phyloP scores from a whole-genome alignment of 1,284 basidiomycete genomes.

The Agroathelia rolfsii region DNA sequence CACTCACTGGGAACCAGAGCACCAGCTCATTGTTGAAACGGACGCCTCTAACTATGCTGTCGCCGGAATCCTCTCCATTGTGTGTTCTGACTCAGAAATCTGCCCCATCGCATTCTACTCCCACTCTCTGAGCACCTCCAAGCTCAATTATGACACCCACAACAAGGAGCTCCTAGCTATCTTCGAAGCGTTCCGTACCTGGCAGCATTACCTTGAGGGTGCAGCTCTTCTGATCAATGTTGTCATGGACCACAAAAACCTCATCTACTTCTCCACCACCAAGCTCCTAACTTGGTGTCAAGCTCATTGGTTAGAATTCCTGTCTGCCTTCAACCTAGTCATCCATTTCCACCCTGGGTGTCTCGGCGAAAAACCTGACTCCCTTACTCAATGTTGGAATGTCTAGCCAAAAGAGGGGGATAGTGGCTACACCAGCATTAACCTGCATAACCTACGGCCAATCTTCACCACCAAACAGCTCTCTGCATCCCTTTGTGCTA shows the following conservation, averaged over 20 bases:
- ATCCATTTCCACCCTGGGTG: slow-evolving; percentile 19
- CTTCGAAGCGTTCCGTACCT: too few relatives aligned
- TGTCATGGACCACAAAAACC: slow-evolving; percentile 21
- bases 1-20: neutral
- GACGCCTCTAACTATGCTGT: slow-evolving; percentile 5
- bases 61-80: slow-evolving; percentile 10
- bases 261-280: slow-evolving; percentile 18
- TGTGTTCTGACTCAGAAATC: slow-evolving; percentile 6
- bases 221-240: slow-evolving; percentile 12
- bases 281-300: slow-evolving; percentile 17
- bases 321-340: slow-evolving; percentile 16
- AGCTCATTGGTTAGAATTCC: slow-evolving; percentile 18
- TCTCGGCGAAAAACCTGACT: slow-evolving; percentile 18
- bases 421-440: slow-evolving; percentile 8
- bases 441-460: slow-evolving; percentile 11
- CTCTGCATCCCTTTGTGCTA: slow-evolving; percentile 14
- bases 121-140: slow-evolving; percentile 3
- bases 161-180: too few relatives aligned
- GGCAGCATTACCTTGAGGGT: slow-evolving; percentile 22
- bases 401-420: slow-evolving; percentile 11
- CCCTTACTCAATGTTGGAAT: slow-evolving; percentile 17
- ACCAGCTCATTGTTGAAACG: slow-evolving; percentile 2
- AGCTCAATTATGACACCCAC: slow-evolving; percentile 15
- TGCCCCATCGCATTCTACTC: slow-evolving; percentile 11
- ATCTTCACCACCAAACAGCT: slow-evolving; percentile 18